A percentile compares a stretch with the other conserved stretches of the same genome.
Evolutionary conservation across 441 rosid genomes (phyloP).

Genomic region (Euphorbia celastroides): DNA sequence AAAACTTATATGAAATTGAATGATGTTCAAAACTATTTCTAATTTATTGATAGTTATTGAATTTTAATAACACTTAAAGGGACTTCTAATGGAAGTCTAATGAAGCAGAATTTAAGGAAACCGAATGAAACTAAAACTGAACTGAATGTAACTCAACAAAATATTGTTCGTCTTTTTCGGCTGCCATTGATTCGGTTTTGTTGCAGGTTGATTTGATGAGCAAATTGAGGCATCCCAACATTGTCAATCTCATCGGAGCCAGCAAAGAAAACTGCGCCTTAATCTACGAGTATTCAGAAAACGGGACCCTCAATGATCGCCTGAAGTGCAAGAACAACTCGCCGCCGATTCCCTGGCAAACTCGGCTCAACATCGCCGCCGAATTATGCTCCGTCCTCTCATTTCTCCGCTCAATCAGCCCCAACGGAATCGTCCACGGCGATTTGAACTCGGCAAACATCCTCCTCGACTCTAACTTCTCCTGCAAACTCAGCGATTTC

Average conservation of each 20-base stretch:
- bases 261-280: constrained; percentile 83
- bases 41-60: no score
- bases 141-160: no score
- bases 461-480: constrained; percentile 64
- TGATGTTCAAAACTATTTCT: no score
- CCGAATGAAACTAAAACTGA: no score
- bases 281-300: constrained; percentile 71
- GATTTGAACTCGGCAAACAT: constrained; percentile 74
- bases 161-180: not conserved
- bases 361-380: constrained; percentile 58
- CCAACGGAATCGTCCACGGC: constrained; percentile 74
- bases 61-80: no score
- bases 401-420: constrained; percentile 74
- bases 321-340: constrained; percentile 66
- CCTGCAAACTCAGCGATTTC: constrained; percentile 73
- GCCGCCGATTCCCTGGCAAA: constrained; percentile 81
- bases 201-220: constrained; percentile 74
- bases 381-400: constrained; percentile 75
- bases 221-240: constrained; percentile 83
- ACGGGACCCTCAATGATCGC: constrained; percentile 91
- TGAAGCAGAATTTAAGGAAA: no score
- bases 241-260: constrained; percentile 71
- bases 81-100: no score
- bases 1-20: no score
- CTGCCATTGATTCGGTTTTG: constrained; percentile 15